Percentiles rank a stretch among this genome's conserved stretches.
Evolutionary conservation across 1,284 basidiomycete species (phyloP).

Genomic region (Naganishia sp.): DNA sequence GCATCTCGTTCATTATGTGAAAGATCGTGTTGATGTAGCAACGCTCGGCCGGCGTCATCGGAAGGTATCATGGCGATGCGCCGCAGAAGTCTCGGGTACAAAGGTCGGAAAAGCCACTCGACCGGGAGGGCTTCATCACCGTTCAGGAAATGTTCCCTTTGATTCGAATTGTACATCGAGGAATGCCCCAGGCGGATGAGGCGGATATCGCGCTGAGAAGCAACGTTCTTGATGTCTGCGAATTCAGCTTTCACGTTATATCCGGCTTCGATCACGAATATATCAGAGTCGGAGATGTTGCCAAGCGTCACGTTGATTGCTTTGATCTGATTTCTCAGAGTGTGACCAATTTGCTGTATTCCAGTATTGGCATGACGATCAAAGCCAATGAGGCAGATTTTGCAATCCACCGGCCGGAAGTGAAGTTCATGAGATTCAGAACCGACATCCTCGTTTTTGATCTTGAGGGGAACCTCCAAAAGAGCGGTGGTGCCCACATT

Average conservation of each 20-base stretch:
- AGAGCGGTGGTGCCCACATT: constrained; percentile 40
- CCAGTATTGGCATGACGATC: constrained; percentile 17
- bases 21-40: constrained; percentile 27
- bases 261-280: constrained; percentile 40
- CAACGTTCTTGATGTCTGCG: constrained; percentile 3
- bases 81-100: constrained; percentile 23
- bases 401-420: background rate
- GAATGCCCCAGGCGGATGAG: constrained; percentile 27
- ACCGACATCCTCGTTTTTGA: constrained; percentile 37
- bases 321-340: constrained; percentile 22
- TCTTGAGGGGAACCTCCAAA: constrained; percentile 40
- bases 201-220: background rate
- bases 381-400: constrained; percentile 23
- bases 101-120: constrained; percentile 30
- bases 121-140: constrained; percentile 12
- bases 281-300: constrained; percentile 40
- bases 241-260: constrained; percentile 4
- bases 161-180: constrained; percentile 1
- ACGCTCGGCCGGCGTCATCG: constrained; percentile 2
- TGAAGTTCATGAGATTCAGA: constrained; percentile 37
- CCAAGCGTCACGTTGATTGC: constrained; percentile 39
- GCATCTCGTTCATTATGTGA: constrained; percentile 41
- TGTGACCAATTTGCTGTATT: background rate
- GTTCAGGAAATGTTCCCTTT: background rate
- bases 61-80: constrained; percentile 22